phyloP scores from a whole-genome alignment of 768 basidiomycete genomes.

The Amanita subjunquillea region DNA sequence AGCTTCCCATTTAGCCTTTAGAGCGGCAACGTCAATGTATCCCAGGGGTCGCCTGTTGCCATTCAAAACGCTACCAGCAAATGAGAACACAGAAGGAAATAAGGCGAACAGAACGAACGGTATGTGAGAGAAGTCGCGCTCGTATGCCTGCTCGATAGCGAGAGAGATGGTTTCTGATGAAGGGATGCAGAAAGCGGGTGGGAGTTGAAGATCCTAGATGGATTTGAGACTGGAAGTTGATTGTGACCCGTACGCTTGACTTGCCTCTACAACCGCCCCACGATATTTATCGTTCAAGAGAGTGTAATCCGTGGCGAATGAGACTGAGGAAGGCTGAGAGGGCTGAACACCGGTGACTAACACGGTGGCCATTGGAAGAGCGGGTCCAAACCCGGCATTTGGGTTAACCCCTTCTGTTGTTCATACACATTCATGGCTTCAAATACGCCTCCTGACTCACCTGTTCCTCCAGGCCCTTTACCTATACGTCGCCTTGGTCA shows the following conservation, averaged over 20 bases:
- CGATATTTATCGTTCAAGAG: slow-evolving; percentile 50
- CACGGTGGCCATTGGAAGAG: not conserved
- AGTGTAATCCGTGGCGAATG: slow-evolving; percentile 9
- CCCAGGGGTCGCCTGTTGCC: slow-evolving; percentile 66
- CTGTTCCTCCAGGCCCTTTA: slow-evolving; percentile 28
- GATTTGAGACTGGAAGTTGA: not conserved
- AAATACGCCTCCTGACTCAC: slow-evolving; percentile 1
- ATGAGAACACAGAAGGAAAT: not conserved
- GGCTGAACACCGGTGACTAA: slow-evolving; percentile 10
- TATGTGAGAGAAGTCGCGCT: slow-evolving; percentile 89
- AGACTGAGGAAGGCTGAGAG: not conserved
- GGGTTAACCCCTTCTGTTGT: slow-evolving; percentile 1
- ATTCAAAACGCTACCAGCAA: slow-evolving; percentile 58
- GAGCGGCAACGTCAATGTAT: slow-evolving; percentile 66
- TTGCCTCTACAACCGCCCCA: slow-evolving; percentile 85
- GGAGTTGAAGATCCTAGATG: slow-evolving; percentile 65
- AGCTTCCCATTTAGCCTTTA: slow-evolving; percentile 75
- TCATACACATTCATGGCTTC: not conserved
- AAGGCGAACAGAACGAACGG: slow-evolving; percentile 40
- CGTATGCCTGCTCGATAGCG: slow-evolving; percentile 83
- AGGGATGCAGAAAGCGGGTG: slow-evolving; percentile 81
- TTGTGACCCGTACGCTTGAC: not conserved
- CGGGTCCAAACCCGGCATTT: not conserved
- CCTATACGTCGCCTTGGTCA: slow-evolving; percentile 74
- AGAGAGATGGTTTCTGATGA: slow-evolving; percentile 57